These are phyloP conservation scores for Solanum hybrid DNA, from an alignment of 305 asterid genomes.

Conservation along the genomic window DNA sequence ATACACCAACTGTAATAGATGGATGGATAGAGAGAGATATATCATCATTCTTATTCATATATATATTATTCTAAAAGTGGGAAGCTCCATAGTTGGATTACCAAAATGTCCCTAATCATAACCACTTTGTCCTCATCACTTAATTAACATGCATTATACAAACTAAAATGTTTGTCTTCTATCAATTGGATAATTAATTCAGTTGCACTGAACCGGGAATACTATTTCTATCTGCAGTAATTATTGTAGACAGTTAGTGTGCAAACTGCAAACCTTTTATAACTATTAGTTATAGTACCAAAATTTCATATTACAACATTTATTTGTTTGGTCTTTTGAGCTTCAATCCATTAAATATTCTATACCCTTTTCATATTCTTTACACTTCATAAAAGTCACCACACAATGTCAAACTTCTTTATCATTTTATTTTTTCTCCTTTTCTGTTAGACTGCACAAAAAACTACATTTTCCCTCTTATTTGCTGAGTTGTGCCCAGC, in stretches of 20 bases:
- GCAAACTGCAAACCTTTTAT: background rate
- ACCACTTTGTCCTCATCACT: background rate
- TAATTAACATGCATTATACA: too few species aligned
- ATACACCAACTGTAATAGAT: background rate
- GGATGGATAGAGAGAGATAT: background rate
- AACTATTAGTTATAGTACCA: background rate
- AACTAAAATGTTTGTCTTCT: background rate
- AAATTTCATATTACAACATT: background rate
- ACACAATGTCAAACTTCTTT: background rate
- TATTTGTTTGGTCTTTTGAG: background rate
- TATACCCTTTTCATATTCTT: background rate
- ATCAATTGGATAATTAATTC: background rate
- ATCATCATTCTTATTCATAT: background rate
- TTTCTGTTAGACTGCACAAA: background rate
- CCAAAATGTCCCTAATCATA: background rate
- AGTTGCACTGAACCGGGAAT: background rate
- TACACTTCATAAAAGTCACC: background rate
- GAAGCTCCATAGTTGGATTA: background rate
- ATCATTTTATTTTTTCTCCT: background rate
- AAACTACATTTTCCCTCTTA: background rate
- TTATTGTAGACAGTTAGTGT: background rate
- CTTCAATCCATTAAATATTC: background rate
- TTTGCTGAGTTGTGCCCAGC: background rate
- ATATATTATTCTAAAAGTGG: background rate
- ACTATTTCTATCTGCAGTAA: background rate